These are phyloP conservation scores for Aspergillus niger DNA, from an alignment of 2,329 filamentous ascomycete genomes.

Conservation along the genomic window DNA sequence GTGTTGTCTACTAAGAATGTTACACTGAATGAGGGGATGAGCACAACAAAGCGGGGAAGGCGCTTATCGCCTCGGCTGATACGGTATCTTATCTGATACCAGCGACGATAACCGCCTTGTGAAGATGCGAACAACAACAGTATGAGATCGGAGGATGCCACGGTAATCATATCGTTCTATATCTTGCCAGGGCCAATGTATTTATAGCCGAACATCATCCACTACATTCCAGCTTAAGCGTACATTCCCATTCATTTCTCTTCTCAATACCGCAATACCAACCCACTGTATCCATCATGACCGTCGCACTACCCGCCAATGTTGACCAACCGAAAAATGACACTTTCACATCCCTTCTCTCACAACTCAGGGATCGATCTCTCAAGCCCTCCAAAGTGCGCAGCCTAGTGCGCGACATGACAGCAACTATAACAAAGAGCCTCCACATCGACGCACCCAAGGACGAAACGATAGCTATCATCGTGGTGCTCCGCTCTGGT, in stretches of 20 bases:
- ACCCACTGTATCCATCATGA: slow-evolving; percentile 5
- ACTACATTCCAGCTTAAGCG: neutral
- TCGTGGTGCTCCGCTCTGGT: slow-evolving; percentile 37
- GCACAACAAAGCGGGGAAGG: slow-evolving; percentile 7
- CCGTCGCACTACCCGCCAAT: slow-evolving; percentile 17
- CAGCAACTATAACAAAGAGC: slow-evolving; percentile 25
- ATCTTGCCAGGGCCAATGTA: neutral
- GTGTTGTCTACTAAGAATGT: too few relatives aligned
- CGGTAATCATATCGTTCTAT: neutral
- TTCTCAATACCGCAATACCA: neutral
- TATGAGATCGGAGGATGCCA: neutral
- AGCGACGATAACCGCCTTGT: neutral
- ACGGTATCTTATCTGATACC: slow-evolving; percentile 16
- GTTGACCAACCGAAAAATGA: slow-evolving; percentile 17
- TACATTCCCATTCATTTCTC: neutral
- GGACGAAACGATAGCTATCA: slow-evolving; percentile 32
- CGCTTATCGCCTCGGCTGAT: slow-evolving; percentile 12
- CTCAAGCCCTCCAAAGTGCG: slow-evolving; percentile 23
- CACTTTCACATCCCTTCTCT: slow-evolving; percentile 15
- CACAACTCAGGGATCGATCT: slow-evolving; percentile 14
- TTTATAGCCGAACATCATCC: neutral
- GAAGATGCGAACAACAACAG: neutral
- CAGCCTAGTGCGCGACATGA: slow-evolving; percentile 22
- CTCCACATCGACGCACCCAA: slow-evolving; percentile 16
- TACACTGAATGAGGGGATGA: neutral